These are phyloP conservation scores for Clitoria ternatea DNA, from an alignment of 306 rosid genomes.

Conservation along the genomic window DNA sequence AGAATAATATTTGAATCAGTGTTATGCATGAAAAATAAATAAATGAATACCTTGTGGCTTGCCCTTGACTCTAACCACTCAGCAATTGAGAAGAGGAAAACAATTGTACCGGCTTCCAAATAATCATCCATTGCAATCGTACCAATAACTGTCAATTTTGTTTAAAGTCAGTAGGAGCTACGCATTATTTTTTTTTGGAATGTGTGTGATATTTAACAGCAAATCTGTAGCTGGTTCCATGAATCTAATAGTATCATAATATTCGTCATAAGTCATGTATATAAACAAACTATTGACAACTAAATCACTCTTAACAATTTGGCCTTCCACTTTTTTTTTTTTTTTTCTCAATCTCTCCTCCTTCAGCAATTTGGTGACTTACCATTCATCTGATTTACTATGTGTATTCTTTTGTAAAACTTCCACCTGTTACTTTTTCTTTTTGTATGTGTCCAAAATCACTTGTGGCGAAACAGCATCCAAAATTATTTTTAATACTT, in stretches of 20 bases:
- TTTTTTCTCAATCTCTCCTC: no score
- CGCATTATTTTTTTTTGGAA: no score
- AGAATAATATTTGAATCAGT: neutral
- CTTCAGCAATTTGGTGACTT: no score
- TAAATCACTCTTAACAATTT: neutral
- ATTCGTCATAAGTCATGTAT: neutral
- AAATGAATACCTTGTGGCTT: constrained; percentile 59
- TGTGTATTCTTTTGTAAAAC: neutral
- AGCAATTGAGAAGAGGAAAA: constrained; percentile 83
- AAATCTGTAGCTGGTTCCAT: neutral
- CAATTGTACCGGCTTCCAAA: constrained; percentile 87
- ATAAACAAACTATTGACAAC: neutral
- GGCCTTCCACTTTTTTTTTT: no score
- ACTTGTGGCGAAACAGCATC: neutral
- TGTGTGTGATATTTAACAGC: neutral
- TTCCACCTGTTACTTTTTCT: neutral
- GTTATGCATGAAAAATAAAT: neutral
- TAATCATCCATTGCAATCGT: constrained; percentile 69
- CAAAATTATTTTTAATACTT: no score
- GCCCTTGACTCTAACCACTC: constrained; percentile 94
- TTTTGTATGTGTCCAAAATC: neutral
- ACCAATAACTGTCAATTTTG: constrained; percentile 74
- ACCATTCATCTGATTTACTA: neutral
- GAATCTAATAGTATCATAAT: neutral
- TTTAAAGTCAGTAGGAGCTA: no score